A percentile compares a stretch with the other conserved stretches of the same genome.
Conservation (phyloP, 257 asterid genomes). For the Knoxia roxburghii region DNA sequence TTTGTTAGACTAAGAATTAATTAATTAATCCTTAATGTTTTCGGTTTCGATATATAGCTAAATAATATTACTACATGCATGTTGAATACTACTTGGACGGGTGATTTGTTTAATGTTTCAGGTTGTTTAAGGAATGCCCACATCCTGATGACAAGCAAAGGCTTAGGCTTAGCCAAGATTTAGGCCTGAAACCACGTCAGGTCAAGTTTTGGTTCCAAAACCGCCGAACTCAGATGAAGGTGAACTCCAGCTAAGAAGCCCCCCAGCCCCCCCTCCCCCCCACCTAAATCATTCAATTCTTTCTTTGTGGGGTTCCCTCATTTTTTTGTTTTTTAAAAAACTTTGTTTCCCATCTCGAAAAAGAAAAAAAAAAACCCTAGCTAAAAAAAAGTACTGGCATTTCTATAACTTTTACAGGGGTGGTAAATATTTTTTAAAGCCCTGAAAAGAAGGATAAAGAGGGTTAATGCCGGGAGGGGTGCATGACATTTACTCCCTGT, state of each 20-base stretch:
- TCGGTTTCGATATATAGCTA: too few relatives aligned
- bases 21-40: too few relatives aligned
- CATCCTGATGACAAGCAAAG: constrained; percentile 97
- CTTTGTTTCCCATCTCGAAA: too few relatives aligned
- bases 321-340: neutral
- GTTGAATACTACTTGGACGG: neutral
- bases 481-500: constrained; percentile 47
- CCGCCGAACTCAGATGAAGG: constrained; percentile 96
- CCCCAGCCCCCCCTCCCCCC: neutral
- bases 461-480: constrained; percentile 11
- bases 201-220: constrained; percentile 99
- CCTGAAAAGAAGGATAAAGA: constrained; percentile 14
- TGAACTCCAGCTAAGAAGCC: constrained; percentile 9
- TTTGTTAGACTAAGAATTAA: too few relatives aligned
- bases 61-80: too few relatives aligned
- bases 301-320: neutral
- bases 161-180: constrained; percentile 77
- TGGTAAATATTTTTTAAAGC: neutral
- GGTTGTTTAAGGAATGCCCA: constrained; percentile 93
- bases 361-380: constrained; percentile 21
- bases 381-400: neutral
- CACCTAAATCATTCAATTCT: neutral
- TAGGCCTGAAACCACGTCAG: constrained; percentile 88
- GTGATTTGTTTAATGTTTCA: constrained; percentile 23
- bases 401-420: too few relatives aligned